Percentiles rank a stretch among this genome's conserved stretches.
These are phyloP conservation scores for Mycena vitilis DNA, from an alignment of 768 basidiomycete genomes.

Conservation along the genomic window DNA sequence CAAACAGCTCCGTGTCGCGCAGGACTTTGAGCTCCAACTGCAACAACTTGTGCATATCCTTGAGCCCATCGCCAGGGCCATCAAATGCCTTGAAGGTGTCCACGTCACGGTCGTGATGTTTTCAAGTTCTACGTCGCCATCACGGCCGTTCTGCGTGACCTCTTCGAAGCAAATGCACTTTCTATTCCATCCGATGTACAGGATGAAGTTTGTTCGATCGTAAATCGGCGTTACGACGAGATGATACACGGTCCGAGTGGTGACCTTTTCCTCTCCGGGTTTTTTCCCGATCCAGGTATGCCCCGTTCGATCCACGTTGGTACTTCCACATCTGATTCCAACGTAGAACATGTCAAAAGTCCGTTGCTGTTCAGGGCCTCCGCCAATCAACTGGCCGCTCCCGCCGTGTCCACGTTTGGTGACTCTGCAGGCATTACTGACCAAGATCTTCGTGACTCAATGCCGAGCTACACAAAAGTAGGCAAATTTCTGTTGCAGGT, in stretches of 20 bases:
- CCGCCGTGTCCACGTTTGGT: neutral
- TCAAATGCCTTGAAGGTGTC: constrained; percentile 40
- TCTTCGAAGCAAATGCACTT: constrained; percentile 25
- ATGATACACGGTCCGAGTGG: constrained; percentile 37
- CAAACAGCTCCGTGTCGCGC: neutral
- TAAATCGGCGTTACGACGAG: constrained; percentile 38
- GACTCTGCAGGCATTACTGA: neutral
- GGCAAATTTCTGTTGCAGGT: constrained; percentile 2
- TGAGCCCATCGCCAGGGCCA: constrained; percentile 37
- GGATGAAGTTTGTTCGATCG: constrained; percentile 27
- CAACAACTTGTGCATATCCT: constrained; percentile 24
- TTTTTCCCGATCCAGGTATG: constrained; percentile 41
- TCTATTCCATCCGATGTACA: constrained; percentile 8
- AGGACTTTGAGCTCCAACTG: constrained; percentile 25
- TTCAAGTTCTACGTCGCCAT: constrained; percentile 43
- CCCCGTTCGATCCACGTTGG: neutral
- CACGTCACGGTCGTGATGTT: constrained; percentile 38
- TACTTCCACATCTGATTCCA: neutral
- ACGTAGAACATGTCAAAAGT: constrained; percentile 21
- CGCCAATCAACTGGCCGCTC: constrained; percentile 8
- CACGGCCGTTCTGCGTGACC: constrained; percentile 20
- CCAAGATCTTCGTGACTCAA: constrained; percentile 12
- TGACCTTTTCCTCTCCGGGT: constrained; percentile 38
- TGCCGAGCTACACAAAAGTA: constrained; percentile 8
- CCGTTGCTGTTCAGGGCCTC: constrained; percentile 6